phyloP scores from a whole-genome alignment of 805 yeast species.

The Jamesozyma jinghongensis region DNA sequence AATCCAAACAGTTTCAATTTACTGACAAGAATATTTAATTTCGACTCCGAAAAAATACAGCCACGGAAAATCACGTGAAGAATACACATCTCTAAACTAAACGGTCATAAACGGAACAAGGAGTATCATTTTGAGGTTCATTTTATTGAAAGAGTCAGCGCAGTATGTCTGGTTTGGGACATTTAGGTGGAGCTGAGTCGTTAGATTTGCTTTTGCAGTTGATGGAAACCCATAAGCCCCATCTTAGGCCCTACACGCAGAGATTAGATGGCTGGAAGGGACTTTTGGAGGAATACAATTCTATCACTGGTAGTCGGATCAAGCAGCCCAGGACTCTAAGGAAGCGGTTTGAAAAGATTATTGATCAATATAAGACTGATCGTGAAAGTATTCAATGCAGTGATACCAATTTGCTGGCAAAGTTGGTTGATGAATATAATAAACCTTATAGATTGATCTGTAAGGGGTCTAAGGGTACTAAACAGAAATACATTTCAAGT shows the following conservation, averaged over 20 bases:
- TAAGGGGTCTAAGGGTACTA: not conserved
- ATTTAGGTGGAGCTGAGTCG: slow-evolving; percentile 1
- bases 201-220: slow-evolving; percentile 12
- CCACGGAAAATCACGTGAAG: too few species aligned
- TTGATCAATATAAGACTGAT: slow-evolving; percentile 9
- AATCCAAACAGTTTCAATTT: too few species aligned
- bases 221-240: slow-evolving; percentile 23
- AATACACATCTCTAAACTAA: too few species aligned
- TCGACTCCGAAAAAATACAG: too few species aligned
- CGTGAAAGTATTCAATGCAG: slow-evolving; percentile 3
- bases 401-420: not conserved
- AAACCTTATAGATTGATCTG: slow-evolving; percentile 7
- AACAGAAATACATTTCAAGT: too few species aligned
- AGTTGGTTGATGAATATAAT: slow-evolving; percentile 5
- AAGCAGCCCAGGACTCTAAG: slow-evolving; percentile 26
- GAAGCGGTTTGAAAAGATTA: slow-evolving; percentile 22
- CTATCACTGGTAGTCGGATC: slow-evolving; percentile 14
- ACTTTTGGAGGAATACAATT: slow-evolving; percentile 21
- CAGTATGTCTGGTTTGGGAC: too few species aligned
- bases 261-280: slow-evolving; percentile 22
- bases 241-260: slow-evolving; percentile 20
- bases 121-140: too few species aligned
- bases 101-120: too few species aligned
- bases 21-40: too few species aligned
- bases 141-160: too few species aligned